phyloP scores from a whole-genome alignment of 768 basidiomycete species.

The Agaricus bisporus region DNA sequence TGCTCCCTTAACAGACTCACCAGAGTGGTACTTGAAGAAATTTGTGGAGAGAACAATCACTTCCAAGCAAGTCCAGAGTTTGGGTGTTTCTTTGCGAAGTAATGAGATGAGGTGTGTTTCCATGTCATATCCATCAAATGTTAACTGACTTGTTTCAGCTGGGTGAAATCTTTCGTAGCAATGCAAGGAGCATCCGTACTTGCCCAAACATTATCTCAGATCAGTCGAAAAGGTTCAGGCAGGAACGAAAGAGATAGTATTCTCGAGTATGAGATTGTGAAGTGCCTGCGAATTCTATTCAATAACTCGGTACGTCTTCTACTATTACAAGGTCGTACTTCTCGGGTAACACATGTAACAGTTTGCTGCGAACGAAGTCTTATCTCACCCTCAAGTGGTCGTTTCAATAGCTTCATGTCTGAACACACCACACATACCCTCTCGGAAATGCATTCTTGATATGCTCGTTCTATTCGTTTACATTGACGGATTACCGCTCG shows the following conservation, averaged over 20 bases:
- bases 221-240: constrained; percentile 61
- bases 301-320: constrained; percentile 33
- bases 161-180: constrained; percentile 72
- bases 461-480: constrained; percentile 70
- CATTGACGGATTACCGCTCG: constrained; percentile 54
- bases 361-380: constrained; percentile 66
- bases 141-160: constrained; percentile 37
- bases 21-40: constrained; percentile 91
- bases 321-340: background rate
- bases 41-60: constrained; percentile 86
- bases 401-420: constrained; percentile 78
- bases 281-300: constrained; percentile 79
- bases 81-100: constrained; percentile 74
- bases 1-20: constrained; percentile 59
- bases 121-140: background rate
- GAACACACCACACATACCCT: constrained; percentile 72
- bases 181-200: constrained; percentile 83
- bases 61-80: constrained; percentile 67
- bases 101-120: constrained; percentile 66
- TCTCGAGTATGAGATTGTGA: constrained; percentile 84
- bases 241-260: constrained; percentile 60
- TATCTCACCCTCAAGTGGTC: constrained; percentile 68
- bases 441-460: constrained; percentile 75
- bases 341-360: constrained; percentile 21
- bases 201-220: constrained; percentile 67